Percentiles rank a stretch among this genome's conserved stretches.
These are phyloP conservation scores for Taxawa tesnikishii DNA, from an alignment of 2,329 filamentous ascomycete species.

Conservation along the genomic window DNA sequence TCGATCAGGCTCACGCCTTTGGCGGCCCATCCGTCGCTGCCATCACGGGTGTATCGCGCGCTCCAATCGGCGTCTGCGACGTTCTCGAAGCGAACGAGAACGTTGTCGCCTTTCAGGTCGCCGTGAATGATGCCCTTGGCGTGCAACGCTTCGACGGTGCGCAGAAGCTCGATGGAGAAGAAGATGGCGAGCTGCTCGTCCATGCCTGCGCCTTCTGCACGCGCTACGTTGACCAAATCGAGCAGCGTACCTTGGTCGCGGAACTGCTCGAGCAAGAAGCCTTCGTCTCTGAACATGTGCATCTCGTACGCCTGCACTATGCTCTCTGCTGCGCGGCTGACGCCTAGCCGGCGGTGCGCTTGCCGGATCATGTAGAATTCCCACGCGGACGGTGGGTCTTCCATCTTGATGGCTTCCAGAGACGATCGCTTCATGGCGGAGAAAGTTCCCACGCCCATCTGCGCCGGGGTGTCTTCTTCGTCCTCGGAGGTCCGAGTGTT, in stretches of 20 bases:
- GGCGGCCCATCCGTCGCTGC: slow-evolving; percentile 62
- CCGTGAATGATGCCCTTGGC: slow-evolving; percentile 71
- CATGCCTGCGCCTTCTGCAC: slow-evolving; percentile 56
- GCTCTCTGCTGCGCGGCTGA: slow-evolving; percentile 57
- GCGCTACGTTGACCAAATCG: slow-evolving; percentile 84
- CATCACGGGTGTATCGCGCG: slow-evolving; percentile 58
- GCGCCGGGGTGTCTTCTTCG: slow-evolving; percentile 33
- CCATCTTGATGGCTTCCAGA: slow-evolving; percentile 88
- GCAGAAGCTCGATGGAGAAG: slow-evolving; percentile 81
- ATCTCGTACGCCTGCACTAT: slow-evolving; percentile 78
- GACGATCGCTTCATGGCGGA: slow-evolving; percentile 38
- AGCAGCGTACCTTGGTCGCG: slow-evolving; percentile 83
- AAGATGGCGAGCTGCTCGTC: slow-evolving; percentile 93
- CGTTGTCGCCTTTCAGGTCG: slow-evolving; percentile 92
- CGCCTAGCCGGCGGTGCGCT: slow-evolving; percentile 62
- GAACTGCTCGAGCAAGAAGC: slow-evolving; percentile 78
- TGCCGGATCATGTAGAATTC: slow-evolving; percentile 93
- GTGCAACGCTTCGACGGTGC: slow-evolving; percentile 81
- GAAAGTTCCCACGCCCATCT: slow-evolving; percentile 52
- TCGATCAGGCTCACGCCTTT: slow-evolving; percentile 85
- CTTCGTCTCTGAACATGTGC: slow-evolving; percentile 83
- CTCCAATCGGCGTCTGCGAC: slow-evolving; percentile 31
- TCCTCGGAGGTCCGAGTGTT: slow-evolving; percentile 22
- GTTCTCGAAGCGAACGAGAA: slow-evolving; percentile 69
- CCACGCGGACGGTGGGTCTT: slow-evolving; percentile 78